These are phyloP conservation scores for Pleurotus salmoneostramineus DNA, from an alignment of 768 basidiomycete species.

Conservation along the genomic window DNA sequence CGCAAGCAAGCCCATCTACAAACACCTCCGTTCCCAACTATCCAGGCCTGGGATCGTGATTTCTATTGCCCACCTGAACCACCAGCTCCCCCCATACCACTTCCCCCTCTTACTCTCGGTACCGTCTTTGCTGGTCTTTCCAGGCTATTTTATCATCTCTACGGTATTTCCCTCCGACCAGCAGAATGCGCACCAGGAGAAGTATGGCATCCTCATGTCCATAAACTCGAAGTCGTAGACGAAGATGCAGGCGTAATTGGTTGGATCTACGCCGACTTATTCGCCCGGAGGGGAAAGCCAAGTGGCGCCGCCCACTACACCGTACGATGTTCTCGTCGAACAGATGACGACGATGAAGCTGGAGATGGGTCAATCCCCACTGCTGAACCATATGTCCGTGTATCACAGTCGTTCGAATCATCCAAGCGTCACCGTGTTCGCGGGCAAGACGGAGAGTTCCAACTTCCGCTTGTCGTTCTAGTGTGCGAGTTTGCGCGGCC, in stretches of 20 bases:
- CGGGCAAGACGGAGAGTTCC: conserved; percentile 67
- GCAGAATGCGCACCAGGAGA: conserved; percentile 70
- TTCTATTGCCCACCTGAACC: conserved; percentile 85
- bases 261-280: conserved; percentile 94
- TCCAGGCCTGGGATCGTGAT: conserved; percentile 97
- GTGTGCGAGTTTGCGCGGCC: conserved; percentile 82
- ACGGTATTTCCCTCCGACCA: conserved; percentile 81
- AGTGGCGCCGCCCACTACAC: conserved; percentile 97
- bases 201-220: conserved; percentile 84
- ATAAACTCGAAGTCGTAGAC: conserved; percentile 91
- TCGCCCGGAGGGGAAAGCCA: conserved; percentile 79
- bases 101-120: conserved; percentile 81
- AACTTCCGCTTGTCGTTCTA: conserved; percentile 89
- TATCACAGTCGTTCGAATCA: conserved; percentile 62
- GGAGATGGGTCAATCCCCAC: conserved; percentile 52
- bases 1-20: conserved; percentile 75
- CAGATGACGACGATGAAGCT: conserved; percentile 83
- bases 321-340: conserved; percentile 87
- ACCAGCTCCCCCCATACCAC: conserved; percentile 67
- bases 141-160: conserved; percentile 79
- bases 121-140: conserved; percentile 91
- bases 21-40: conserved; percentile 50
- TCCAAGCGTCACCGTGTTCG: conserved; percentile 56
- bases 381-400: conserved; percentile 30
- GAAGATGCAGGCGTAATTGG: conserved; percentile 85